These are phyloP conservation scores for Plasmodium yoelii DNA, from an alignment of 169 alveolate genomes.

Conservation along the genomic window DNA sequence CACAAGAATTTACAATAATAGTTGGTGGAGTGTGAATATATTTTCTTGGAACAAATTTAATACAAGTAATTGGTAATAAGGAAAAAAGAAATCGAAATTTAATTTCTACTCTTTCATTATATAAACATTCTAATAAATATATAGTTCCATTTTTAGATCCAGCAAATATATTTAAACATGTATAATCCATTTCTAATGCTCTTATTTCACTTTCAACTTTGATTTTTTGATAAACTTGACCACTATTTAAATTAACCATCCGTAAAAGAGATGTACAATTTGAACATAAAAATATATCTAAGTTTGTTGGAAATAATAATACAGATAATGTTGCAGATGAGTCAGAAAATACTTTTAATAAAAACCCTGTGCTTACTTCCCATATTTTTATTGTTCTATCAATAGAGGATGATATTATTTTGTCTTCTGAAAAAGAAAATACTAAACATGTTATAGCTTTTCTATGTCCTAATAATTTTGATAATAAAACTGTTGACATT, in stretches of 20 bases:
- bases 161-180: slow-evolving; percentile 87
- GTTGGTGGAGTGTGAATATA: slow-evolving; percentile 75
- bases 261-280: slow-evolving; percentile 88
- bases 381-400: slow-evolving; percentile 91
- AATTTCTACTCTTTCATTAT: slow-evolving; percentile 74
- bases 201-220: slow-evolving; percentile 88
- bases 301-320: slow-evolving; percentile 85
- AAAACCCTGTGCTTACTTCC: slow-evolving; percentile 88
- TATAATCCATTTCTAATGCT: slow-evolving; percentile 87
- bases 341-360: slow-evolving; percentile 88
- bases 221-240: slow-evolving; percentile 87
- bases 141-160: slow-evolving; percentile 88
- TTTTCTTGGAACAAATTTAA: slow-evolving; percentile 83
- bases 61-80: slow-evolving; percentile 83
- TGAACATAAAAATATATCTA: slow-evolving; percentile 81
- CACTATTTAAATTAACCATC: slow-evolving; percentile 87
- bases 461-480: slow-evolving; percentile 78
- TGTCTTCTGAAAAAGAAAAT: slow-evolving; percentile 81
- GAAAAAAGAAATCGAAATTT: slow-evolving; percentile 46
- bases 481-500: slow-evolving; percentile 69
- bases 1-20: slow-evolving; percentile 85
- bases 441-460: slow-evolving; percentile 86
- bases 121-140: slow-evolving; percentile 83
- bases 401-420: slow-evolving; percentile 86
- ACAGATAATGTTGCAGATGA: slow-evolving; percentile 88